Base-by-base conservation (phyloP, 2,329 filamentous ascomycete species). In the Ophiostoma himal-ulmi region DNA sequence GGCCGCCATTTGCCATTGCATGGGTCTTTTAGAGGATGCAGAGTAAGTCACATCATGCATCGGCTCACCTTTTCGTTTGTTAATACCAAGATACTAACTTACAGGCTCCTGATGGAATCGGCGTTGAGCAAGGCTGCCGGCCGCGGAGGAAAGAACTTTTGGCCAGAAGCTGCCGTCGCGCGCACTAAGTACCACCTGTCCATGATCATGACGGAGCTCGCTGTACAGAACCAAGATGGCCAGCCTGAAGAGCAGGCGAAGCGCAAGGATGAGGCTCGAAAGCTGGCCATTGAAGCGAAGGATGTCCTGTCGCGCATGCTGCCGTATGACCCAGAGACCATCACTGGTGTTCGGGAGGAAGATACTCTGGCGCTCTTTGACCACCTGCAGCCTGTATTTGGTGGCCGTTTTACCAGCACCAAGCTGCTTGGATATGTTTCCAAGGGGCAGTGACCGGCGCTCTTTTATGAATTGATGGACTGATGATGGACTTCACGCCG, bases 311-410 rank as follows among this genome's bases (percentile, higher is more conserved):
- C 73, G 7, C 73, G 71, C 30, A 73, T 73, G 73, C 69, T 73
- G 44, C 73, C 73, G 1, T 73, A 73, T 34, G 73, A 73, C 54
- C 73, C 71, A 1, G 73, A 72, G 20, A 68, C 71, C 8, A 73
- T 57, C 52, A 57, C 52, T 26, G 52, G 52, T 26, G 52, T 57
- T 8, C 52, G 22, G 11, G 73, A 74, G 41, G 70, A 70, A 26
- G 72, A 74, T 60, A 74, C 71, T 10, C 67, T 74, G 64, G 72
- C 73, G 1, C 52, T 73, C 57, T 74, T 74, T 34, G 73, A 74
- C 68, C 72, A 74, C n/a, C n/a, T 73, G 48, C 73, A 74, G 57
- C 72, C 73, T 0, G 73, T 73, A 14, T 74, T 74, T 70, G 73
- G 72, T 7, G 73, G 73, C 3, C 70, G 73, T 2, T 74, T n/a